These are phyloP conservation scores for Cruciata laevipes DNA, from an alignment of 257 asterid genomes.

Conservation along the genomic window DNA sequence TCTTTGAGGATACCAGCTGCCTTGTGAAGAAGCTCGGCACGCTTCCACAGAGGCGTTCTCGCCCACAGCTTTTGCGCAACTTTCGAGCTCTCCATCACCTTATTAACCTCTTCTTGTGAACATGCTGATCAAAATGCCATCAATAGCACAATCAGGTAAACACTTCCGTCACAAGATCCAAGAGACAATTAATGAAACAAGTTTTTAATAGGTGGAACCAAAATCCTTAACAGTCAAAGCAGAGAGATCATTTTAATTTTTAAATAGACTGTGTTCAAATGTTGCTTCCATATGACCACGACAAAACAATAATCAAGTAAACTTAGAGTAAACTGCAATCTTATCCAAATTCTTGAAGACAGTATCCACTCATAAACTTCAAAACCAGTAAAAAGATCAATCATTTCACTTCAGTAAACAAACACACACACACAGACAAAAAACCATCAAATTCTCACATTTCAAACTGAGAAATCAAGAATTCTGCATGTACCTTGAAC, in stretches of 20 bases:
- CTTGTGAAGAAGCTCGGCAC: constrained; percentile 96
- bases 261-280: not conserved
- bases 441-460: not conserved
- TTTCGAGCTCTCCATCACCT: constrained; percentile 73
- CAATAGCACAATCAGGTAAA: not conserved
- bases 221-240: not conserved
- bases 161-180: not conserved
- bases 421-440: not conserved
- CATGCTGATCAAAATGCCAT: constrained; percentile 49
- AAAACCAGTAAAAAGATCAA: not conserved
- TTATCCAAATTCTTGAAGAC: not conserved
- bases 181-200: not conserved
- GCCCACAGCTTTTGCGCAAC: constrained; percentile 82
- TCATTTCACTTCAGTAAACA: not conserved
- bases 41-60: constrained; percentile 86
- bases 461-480: not conserved
- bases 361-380: not conserved
- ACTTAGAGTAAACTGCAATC: not conserved
- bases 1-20: constrained; percentile 94
- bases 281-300: not conserved
- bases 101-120: constrained; percentile 91
- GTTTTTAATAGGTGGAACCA: not conserved
- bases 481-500: constrained; percentile 65
- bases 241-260: too few relatives aligned
- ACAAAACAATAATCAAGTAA: not conserved